These are phyloP conservation scores for Macrocystidia cucumis DNA, from an alignment of 1,284 basidiomycete genomes.

Conservation along the genomic window DNA sequence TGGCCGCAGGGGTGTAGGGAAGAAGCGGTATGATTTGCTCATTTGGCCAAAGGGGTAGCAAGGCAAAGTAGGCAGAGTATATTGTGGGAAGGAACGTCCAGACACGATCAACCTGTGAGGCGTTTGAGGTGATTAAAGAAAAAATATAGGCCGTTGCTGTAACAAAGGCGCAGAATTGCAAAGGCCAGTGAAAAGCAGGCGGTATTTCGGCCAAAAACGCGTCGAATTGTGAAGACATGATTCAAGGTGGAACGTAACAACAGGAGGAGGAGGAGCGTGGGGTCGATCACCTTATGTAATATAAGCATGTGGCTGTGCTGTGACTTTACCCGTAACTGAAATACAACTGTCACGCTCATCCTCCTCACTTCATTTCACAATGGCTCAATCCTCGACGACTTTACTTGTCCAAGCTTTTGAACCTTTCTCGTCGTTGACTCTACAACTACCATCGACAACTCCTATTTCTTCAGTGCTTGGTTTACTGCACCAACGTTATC, in stretches of 20 bases:
- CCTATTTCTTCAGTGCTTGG: conserved; percentile 42
- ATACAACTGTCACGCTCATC: neutral
- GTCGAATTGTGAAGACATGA: no score
- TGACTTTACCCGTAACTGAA: neutral
- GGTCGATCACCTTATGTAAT: no score
- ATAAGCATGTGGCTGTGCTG: neutral
- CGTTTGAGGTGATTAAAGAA: conserved; percentile 69
- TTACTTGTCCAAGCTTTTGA: conserved; percentile 69
- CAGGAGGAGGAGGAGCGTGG: no score
- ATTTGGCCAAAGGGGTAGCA: conserved; percentile 60
- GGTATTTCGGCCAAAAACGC: conserved; percentile 17
- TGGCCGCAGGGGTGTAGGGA: conserved; percentile 49
- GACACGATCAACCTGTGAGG: conserved; percentile 75
- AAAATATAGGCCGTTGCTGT: conserved; percentile 44
- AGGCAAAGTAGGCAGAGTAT: conserved; percentile 70
- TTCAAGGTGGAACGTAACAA: no score
- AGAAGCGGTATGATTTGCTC: conserved; percentile 32
- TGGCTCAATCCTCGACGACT: conserved; percentile 13
- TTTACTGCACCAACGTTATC: conserved; percentile 50
- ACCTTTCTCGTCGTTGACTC: conserved; percentile 67
- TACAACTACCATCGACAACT: conserved; percentile 47
- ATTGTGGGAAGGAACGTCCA: conserved; percentile 80
- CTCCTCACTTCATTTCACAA: no score
- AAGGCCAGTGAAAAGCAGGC: conserved; percentile 43
- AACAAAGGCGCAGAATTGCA: conserved; percentile 47